Base-by-base conservation (phyloP, 208 protist species). In the Leishmania braziliensis region DNA sequence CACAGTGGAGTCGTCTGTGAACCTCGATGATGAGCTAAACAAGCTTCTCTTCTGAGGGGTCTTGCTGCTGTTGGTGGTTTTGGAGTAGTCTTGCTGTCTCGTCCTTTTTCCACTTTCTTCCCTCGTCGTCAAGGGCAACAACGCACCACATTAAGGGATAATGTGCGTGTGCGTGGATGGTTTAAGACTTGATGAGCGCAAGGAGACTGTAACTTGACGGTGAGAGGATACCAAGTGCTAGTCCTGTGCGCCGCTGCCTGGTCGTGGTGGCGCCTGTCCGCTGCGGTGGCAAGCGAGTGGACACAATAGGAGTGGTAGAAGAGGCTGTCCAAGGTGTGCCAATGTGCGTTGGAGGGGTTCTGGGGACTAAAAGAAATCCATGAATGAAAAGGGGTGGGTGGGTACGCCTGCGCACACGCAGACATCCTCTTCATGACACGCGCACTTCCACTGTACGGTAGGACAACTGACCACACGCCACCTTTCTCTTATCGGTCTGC, bases 1-100 rank as follows among this genome's bases (percentile, higher is more conserved):
- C 12, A 70, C 75, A 20, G 77, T 23, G 12, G 81, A 85, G 46
- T 72, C 77, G 33, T 81, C 81, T 4, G 81, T 94, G 20, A 90
- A 94, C 79, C 88, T 94, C 26, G 91, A 94, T 66, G 91, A 92
- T 5, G 92, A 94, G 60, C 85, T 95, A 2, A 86, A 89, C 78
- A 90, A 86, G 62, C 78, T 95, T 16, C 77, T 93, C 36, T 50
- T 87, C 18, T 81, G 54, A 77, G 2, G 26, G 1, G 9, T n/a
- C 4, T 53, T 23, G 18, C 16, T 51, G 46, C 4, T 46, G 8
- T 72, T 2, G 68, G 0, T 3, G 0, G 39, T 16, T 50, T 50
- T 39, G 23, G 10, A 18, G 23, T n/a, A 1, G 14, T 29, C 23
- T 51, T 50, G 6, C 5, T 20, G 18, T 63, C 23, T 63, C 4